Evolutionary conservation across 2,329 filamentous ascomycete genomes (phyloP).

Genomic region (Microcyclosporella mali): DNA sequence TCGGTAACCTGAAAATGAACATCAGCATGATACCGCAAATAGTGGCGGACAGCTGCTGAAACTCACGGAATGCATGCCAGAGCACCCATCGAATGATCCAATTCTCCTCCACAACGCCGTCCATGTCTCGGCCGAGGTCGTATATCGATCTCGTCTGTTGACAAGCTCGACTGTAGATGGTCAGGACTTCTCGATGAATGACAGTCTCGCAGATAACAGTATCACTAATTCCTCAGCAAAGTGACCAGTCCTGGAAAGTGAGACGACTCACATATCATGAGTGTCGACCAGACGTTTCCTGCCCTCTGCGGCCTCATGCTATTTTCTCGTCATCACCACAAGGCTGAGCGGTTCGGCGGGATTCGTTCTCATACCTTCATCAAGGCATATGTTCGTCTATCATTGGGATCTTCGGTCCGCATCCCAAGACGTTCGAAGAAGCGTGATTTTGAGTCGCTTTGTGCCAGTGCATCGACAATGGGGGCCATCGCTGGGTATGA

Average conservation of each 20-base stretch:
- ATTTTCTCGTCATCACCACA: not conserved
- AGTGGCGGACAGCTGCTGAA: too few species aligned
- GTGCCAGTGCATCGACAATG: conserved; percentile 29
- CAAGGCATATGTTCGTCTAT: conserved; percentile 35
- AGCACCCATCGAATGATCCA: conserved; percentile 47
- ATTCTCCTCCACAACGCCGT: conserved; percentile 40
- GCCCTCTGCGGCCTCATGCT: conserved; percentile 37
- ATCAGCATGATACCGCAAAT: too few species aligned
- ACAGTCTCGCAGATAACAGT: conserved; percentile 44
- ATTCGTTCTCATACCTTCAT: conserved; percentile 35
- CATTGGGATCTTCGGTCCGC: conserved; percentile 29
- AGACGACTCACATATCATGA: conserved; percentile 22
- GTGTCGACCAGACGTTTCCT: conserved; percentile 35
- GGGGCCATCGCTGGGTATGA: conserved; percentile 21
- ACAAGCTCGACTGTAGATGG: conserved; percentile 35
- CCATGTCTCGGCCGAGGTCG: conserved; percentile 37
- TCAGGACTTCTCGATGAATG: conserved; percentile 39
- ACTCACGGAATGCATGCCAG: conserved; percentile 43
- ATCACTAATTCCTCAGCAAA: conserved; percentile 25
- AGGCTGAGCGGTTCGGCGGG: not conserved
- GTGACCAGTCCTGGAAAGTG: not conserved
- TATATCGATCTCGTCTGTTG: conserved; percentile 36
- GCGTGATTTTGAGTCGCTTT: conserved; percentile 40
- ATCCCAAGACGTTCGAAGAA: conserved; percentile 39
- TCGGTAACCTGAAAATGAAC: too few species aligned